Percentiles rank a stretch among this genome's conserved stretches.
These are phyloP conservation scores for Colletotrichum limetticola DNA, from an alignment of 2,329 filamentous ascomycete genomes.

Conservation along the genomic window DNA sequence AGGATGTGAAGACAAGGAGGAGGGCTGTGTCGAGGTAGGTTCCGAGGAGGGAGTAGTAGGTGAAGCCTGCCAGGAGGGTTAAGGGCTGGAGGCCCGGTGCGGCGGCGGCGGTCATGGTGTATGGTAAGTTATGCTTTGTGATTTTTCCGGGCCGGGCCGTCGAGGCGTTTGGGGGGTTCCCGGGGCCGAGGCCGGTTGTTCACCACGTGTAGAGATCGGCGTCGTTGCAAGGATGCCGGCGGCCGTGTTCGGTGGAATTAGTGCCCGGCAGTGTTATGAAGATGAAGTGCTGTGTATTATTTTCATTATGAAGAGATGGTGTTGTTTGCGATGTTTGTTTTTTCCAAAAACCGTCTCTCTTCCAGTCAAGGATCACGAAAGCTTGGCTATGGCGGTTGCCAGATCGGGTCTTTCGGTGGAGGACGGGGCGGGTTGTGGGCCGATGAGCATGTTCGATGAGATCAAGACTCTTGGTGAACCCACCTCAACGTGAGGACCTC, in stretches of 20 bases:
- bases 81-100: conserved; percentile 18
- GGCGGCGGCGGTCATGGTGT: background rate
- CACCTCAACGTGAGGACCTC: background rate
- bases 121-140: background rate
- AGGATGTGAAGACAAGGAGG: conserved; percentile 39
- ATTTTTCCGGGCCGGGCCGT: background rate
- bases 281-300: background rate
- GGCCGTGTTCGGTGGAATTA: too few relatives aligned
- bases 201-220: too few relatives aligned
- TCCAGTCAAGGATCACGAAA: conserved; percentile 7
- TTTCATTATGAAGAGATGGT: background rate
- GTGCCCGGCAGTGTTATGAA: too few relatives aligned
- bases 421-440: conserved; percentile 24
- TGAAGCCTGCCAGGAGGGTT: conserved; percentile 30
- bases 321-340: background rate
- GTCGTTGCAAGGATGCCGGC: too few relatives aligned
- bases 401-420: conserved; percentile 20
- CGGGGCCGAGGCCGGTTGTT: background rate
- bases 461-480: conserved; percentile 21
- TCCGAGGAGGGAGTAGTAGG: conserved; percentile 38
- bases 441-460: conserved; percentile 26
- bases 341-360: background rate
- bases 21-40: conserved; percentile 40
- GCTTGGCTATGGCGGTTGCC: background rate
- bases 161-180: background rate